Percentiles rank a stretch among this genome's conserved stretches.
These are phyloP conservation scores for Brettanomyces nanus DNA, from an alignment of 805 yeast genomes.

Conservation along the genomic window DNA sequence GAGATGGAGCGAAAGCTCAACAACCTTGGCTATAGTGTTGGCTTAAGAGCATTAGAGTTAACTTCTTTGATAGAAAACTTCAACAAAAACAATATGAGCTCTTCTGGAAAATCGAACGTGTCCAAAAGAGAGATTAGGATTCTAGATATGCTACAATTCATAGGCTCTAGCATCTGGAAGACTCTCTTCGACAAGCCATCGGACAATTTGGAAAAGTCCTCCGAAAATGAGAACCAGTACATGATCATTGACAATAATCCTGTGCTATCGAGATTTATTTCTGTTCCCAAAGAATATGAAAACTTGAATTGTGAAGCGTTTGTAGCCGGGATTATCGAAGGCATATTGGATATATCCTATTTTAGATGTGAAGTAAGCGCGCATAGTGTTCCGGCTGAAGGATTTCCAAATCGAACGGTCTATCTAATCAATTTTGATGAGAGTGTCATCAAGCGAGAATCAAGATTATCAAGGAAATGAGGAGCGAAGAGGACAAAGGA, in stretches of 20 bases:
- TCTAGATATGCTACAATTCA: constrained; percentile 71
- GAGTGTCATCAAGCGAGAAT: constrained; percentile 47
- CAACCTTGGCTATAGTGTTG: constrained; percentile 70
- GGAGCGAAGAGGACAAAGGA: too few species aligned
- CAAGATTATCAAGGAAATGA: constrained; percentile 7
- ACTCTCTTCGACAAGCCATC: constrained; percentile 67
- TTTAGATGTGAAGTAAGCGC: constrained; percentile 78
- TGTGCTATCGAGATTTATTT: constrained; percentile 58
- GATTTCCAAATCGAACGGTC: constrained; percentile 59
- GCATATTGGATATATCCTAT: constrained; percentile 64
- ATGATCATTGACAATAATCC: constrained; percentile 80
- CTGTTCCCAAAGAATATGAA: constrained; percentile 73
- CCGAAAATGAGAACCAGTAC: constrained; percentile 55
- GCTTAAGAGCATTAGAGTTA: constrained; percentile 63
- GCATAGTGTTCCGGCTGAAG: constrained; percentile 60
- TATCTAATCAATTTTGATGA: constrained; percentile 66
- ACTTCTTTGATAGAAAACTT: constrained; percentile 59
- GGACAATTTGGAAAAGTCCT: constrained; percentile 33
- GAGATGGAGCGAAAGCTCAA: constrained; percentile 56
- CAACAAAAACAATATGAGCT: constrained; percentile 24
- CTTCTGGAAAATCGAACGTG: constrained; percentile 55
- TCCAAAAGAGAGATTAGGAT: constrained; percentile 55
- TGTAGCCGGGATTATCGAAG: constrained; percentile 80
- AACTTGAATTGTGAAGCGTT: constrained; percentile 75
- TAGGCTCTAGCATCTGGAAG: constrained; percentile 68